phyloP scores from a whole-genome alignment of 148 eudicot species.

The Suaeda aralocaspica region DNA sequence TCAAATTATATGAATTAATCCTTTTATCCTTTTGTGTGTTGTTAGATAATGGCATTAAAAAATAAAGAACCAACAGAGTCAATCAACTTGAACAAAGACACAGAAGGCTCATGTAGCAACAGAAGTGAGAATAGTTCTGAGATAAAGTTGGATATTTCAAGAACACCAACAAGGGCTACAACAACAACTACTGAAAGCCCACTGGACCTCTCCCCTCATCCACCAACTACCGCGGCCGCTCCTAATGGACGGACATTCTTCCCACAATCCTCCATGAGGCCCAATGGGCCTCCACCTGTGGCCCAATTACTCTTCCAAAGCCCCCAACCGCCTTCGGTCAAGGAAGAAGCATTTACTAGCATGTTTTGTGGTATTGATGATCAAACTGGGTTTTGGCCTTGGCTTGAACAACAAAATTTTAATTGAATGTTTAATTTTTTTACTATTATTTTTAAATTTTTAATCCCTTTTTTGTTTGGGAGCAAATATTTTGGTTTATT shows the following conservation, averaged over 20 bases:
- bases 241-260: constrained; percentile 41
- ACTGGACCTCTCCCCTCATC: constrained; percentile 36
- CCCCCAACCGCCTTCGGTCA: constrained; percentile 48
- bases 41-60: constrained; percentile 68
- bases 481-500: constrained; percentile 26
- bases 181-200: constrained; percentile 49
- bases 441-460: background rate
- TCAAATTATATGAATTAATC: no score
- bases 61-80: constrained; percentile 73
- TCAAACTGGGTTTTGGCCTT: constrained; percentile 82
- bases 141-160: constrained; percentile 61
- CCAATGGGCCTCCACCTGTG: constrained; percentile 32
- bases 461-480: constrained; percentile 11
- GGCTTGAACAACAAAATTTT: constrained; percentile 83
- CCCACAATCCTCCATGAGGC: constrained; percentile 51
- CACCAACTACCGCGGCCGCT: constrained; percentile 19
- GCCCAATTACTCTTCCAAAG: constrained; percentile 48
- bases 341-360: constrained; percentile 70
- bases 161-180: constrained; percentile 42
- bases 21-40: background rate
- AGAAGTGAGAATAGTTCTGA: constrained; percentile 90
- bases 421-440: constrained; percentile 31
- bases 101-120: constrained; percentile 83
- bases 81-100: constrained; percentile 90
- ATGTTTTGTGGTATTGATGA: constrained; percentile 84